Base-by-base conservation (phyloP, 169 alveolate genomes). In the Cyclospora cayetanensis region DNA sequence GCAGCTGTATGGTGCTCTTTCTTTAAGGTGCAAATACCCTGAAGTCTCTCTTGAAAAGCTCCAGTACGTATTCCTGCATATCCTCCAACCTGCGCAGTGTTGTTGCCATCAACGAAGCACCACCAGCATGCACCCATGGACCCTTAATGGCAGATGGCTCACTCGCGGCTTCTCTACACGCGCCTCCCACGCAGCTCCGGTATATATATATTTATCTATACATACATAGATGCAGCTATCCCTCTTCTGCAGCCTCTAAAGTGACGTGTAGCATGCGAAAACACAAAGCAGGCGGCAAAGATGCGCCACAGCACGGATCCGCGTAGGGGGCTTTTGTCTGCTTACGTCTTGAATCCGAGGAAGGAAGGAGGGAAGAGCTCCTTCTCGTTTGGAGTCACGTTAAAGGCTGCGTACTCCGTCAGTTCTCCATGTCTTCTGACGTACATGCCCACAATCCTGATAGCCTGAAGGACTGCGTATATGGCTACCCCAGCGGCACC, bases 341-440 rank as follows among this genome's bases (percentile, higher is more conserved):
- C 82, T 20, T 22, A 84, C 91, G 76, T 84, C 1, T 31, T 34
- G 42, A 84, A 84, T n/a, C 91, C 91, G 22, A 60, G 18, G 76
- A 63, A 84, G 70, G 52, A 63, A 27, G 91, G 91, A 5, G 83
- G 83, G 29, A 84, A 55, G 31, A 12, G 31, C 15, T 84, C 91
- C 52, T 42, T 35, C 20, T 60, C 91, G 15, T 31, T 39, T 4
- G 91, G 91, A n/a, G 52, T 2, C 27, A 72, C 82, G 31, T 84
- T 72, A 27, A 84, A 84, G 41, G 43, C 82, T 4, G 50, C 79
- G 3, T 63, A 31, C 35, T 84, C 91, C 22, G 29, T 25, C 11
- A 65, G 29, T n/a, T 84, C 91, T 25, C 91, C 91, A 3, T 60
- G 76, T 29, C 43, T 60, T 34, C 91, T 60, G 20, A 34, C 91